Evolutionary conservation across 2,329 filamentous ascomycete genomes (phyloP).

Genomic region (Scleromitrula shiraiana): DNA sequence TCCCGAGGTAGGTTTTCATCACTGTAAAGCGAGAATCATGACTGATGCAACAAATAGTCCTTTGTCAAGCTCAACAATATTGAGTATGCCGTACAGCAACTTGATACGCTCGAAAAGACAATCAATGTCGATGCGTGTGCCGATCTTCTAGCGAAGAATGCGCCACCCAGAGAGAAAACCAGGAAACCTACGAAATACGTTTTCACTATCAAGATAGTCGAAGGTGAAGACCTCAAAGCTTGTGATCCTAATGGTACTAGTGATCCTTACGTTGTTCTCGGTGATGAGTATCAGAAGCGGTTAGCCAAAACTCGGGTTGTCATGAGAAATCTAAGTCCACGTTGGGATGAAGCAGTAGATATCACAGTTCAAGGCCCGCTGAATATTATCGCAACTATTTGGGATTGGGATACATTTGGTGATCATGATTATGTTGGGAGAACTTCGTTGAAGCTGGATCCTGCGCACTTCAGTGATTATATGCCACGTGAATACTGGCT

Average conservation of each 20-base stretch:
- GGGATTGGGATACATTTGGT: constrained; percentile 96
- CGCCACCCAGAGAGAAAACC: constrained; percentile 55
- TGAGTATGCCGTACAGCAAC: constrained; percentile 84
- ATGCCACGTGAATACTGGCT: constrained; percentile 96
- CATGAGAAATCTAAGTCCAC: constrained; percentile 81
- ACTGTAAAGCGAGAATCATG: background rate
- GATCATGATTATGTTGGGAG: constrained; percentile 96
- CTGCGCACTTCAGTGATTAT: constrained; percentile 94
- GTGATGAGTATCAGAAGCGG: constrained; percentile 96
- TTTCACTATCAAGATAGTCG: constrained; percentile 97
- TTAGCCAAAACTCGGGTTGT: constrained; percentile 91
- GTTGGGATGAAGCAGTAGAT: constrained; percentile 96
- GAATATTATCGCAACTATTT: constrained; percentile 93
- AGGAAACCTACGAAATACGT: constrained; percentile 81
- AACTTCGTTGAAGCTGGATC: constrained; percentile 96
- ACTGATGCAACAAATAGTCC: constrained; percentile 51
- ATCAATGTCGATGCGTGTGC: constrained; percentile 92
- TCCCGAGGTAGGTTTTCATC: constrained; percentile 58
- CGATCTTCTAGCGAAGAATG: constrained; percentile 67
- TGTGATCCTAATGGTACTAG: constrained; percentile 91
- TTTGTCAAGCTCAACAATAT: constrained; percentile 98
- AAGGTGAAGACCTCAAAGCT: constrained; percentile 96
- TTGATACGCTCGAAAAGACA: constrained; percentile 81
- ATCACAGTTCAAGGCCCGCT: constrained; percentile 87
- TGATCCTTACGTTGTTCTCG: constrained; percentile 93